Evolutionary conservation across 2,329 filamentous ascomycete genomes (phyloP).

Genomic region (Aspergillus pseudoglaucus): DNA sequence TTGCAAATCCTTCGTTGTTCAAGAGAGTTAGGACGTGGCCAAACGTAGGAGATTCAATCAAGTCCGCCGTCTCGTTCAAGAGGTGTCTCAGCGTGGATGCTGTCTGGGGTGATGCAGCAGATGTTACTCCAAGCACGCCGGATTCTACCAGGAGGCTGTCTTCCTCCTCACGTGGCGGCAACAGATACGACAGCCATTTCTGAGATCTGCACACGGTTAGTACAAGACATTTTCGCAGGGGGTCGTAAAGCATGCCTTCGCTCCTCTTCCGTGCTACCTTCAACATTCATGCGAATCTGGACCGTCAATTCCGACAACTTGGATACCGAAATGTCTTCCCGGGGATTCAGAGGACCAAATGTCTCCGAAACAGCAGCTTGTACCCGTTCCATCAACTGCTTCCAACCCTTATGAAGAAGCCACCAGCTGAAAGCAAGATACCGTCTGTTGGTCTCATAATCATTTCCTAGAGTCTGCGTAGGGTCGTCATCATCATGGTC

Average conservation of each 20-base stretch:
- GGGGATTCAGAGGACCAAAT: slow-evolving; percentile 81
- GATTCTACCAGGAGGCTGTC: slow-evolving; percentile 78
- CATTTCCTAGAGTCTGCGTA: slow-evolving; percentile 78
- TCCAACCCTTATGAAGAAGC: slow-evolving; percentile 86
- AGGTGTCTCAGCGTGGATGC: slow-evolving; percentile 64
- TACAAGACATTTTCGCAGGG: neutral
- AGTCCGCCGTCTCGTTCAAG: slow-evolving; percentile 89
- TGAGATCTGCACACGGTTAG: slow-evolving; percentile 34
- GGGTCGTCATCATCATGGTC: slow-evolving; percentile 91
- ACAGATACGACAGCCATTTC: slow-evolving; percentile 76
- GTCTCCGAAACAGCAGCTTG: slow-evolving; percentile 80
- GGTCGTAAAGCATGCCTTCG: slow-evolving; percentile 41
- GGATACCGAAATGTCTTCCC: slow-evolving; percentile 78
- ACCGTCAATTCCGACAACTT: slow-evolving; percentile 73
- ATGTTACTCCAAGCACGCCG: slow-evolving; percentile 54
- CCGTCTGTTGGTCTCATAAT: slow-evolving; percentile 91
- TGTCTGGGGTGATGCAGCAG: slow-evolving; percentile 30
- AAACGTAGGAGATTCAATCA: slow-evolving; percentile 91
- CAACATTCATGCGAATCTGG: slow-evolving; percentile 76
- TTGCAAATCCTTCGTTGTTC: slow-evolving; percentile 80
- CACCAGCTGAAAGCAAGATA: slow-evolving; percentile 98
- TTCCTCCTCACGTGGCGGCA: slow-evolving; percentile 74
- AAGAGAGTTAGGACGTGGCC: slow-evolving; percentile 76
- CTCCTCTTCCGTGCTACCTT: slow-evolving; percentile 63
- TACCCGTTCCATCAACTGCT: slow-evolving; percentile 72